These are phyloP conservation scores for Claviceps sp. DNA, from an alignment of 2,329 filamentous ascomycete species.

Conservation along the genomic window DNA sequence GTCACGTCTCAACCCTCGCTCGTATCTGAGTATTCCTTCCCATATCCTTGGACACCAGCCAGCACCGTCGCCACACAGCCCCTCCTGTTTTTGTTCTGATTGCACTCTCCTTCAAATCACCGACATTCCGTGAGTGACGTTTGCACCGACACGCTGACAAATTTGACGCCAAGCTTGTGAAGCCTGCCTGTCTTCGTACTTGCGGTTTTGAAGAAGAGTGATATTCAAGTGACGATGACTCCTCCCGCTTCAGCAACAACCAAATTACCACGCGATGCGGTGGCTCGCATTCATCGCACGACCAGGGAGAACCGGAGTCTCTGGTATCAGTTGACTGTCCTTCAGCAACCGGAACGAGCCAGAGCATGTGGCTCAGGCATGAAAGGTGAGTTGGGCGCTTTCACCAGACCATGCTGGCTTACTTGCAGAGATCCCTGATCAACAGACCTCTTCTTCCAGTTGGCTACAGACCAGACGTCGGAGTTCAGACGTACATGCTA, in stretches of 20 bases:
- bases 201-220: too few species aligned
- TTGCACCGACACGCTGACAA: neutral
- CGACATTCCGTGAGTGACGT: neutral
- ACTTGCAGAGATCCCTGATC: too few species aligned
- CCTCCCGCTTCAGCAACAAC: slow-evolving; percentile 16
- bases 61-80: too few species aligned
- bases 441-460: too few species aligned
- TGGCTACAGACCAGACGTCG: neutral
- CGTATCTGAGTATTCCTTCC: neutral
- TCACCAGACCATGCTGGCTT: neutral
- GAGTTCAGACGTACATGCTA: slow-evolving; percentile 6
- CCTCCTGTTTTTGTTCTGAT: neutral
- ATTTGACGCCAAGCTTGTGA: neutral
- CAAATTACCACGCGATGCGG: slow-evolving; percentile 19
- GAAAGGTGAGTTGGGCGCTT: slow-evolving; percentile 54
- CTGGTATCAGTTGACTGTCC: slow-evolving; percentile 70
- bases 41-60: neutral
- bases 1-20: neutral
- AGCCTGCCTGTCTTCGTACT: neutral
- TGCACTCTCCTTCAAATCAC: neutral
- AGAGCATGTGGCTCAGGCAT: slow-evolving; percentile 90
- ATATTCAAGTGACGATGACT: slow-evolving; percentile 18
- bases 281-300: slow-evolving; percentile 32
- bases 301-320: slow-evolving; percentile 67
- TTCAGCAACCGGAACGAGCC: slow-evolving; percentile 89